Evolutionary conservation across 352 stramenopile species (phyloP), one percentile per base, ranked within the genome.

Genomic region (Globisporangium spinosum): DNA sequence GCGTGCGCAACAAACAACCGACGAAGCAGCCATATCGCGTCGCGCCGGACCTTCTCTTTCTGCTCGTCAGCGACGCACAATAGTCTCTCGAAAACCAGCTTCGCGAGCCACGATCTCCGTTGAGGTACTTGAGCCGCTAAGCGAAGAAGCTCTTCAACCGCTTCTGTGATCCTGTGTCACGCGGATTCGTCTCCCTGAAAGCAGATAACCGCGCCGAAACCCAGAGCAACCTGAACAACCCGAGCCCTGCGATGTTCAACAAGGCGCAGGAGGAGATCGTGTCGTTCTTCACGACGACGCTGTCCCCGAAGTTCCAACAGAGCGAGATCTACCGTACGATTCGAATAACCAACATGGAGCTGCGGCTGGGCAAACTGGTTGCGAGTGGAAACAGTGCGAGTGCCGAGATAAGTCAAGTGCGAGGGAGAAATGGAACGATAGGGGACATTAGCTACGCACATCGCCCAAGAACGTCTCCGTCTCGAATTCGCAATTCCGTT

Each of bases 231-330:
- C 64, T 91, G 49, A 45, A 51, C 5, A 73, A 72, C 3, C 73
- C 82, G 15, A 79, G 80, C 47, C 83, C 81, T 2, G 81, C 82
- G 34, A 90, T 89, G 78, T 91, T 89, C 59, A 87, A 85, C 65
- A 86, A 85, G 35, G 80, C 73, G 0, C 83, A 91, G 35, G 83
- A 91, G 20, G 77, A 90, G 61, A 87, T 91, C n/a, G 70, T 86
- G 2, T 64, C 74, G 45, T 92, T 91, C 54, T 88, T 92, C 65
- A 72, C 76, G 25, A 78, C 77, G 3, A 89, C 79, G 2, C 59
- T 92, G 8, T 92, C 89, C 60, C 80, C 83, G 0, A 92, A 92
- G 55, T 92, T 92, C 64, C 77, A 89, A 27, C 81, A 89, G 64
- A 90, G 80, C 34, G 80, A 89, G 54, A 78, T 89, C 43, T 92